Base-by-base conservation (phyloP, 176 grass and related monocot genomes). In the Metroxylon sagu region DNA sequence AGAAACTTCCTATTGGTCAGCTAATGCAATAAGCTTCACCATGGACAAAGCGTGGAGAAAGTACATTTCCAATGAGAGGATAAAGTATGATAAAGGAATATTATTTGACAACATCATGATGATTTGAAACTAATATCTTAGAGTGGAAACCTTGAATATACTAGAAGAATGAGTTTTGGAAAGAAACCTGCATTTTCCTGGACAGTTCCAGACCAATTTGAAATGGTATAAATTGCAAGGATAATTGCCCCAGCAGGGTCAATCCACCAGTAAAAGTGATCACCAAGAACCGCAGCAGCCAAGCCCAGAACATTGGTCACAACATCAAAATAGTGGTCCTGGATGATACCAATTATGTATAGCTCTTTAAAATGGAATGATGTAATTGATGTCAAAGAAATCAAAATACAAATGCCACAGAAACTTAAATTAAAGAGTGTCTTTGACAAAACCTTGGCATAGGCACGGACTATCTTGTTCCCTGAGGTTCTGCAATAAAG, bases 301-400 rank as follows among this genome's bases (percentile, higher is more conserved):
- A 95, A 79, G 57, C 91, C 86, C 50, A 95, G 73, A 0, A 95
- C 64, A 82, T 95, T 95, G 10, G 91, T 95, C 31, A 95, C 80
- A 19, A 90, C 91, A 70, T 95, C 91, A 64, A 87, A 95, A 77
- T 84, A 95, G 74, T 95, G 91, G 72, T 90, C 91, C 91, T 89
- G 59, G 6, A 10, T 54, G 53, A 27, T 16, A 7, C 50, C 18
- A 16, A 66, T n/a, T 15, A 16, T 4, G 16, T 5, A 8, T 12
- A 43, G 35, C 35, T 10, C 2, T 43, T 43, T 14, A 43, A 19
- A 15, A 18, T 5, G 12, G 18, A 25, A 52, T 27, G 6, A 28
- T 53, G 16, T 53, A 43, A 10, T 51, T 52, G 49, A 29, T 27
- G 23, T 66, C 49, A 18, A 66, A 5, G 1, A 6, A 15, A 54